phyloP scores from a whole-genome alignment of 2,329 filamentous ascomycete species.

The Alternaria sp. region DNA sequence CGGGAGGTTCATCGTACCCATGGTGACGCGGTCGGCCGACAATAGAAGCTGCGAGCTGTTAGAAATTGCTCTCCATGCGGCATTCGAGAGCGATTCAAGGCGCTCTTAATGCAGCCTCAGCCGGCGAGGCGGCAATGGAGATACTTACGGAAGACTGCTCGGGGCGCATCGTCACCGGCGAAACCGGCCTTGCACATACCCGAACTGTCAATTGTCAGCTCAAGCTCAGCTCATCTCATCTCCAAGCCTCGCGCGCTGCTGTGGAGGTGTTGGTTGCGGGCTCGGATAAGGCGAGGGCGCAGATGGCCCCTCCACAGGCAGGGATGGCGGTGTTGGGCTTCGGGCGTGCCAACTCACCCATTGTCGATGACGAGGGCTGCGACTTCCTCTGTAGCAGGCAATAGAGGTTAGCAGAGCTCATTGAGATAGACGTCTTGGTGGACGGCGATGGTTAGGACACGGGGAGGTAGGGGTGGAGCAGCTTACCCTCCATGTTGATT shows the following conservation, averaged over 20 bases:
- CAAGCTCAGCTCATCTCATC: constrained; percentile 40
- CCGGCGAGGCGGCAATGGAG: constrained; percentile 20
- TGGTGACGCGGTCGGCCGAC: constrained; percentile 99
- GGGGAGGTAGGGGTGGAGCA: constrained; percentile 51
- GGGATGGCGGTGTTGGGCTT: constrained; percentile 48
- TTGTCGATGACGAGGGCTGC: constrained; percentile 99
- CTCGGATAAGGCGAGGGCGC: constrained; percentile 35
- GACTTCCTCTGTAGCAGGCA: constrained; percentile 84
- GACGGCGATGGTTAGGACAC: constrained; percentile 29
- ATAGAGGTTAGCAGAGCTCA: constrained; percentile 49
- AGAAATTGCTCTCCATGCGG: constrained; percentile 36
- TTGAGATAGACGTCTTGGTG: constrained; percentile 39
- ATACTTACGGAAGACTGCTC: constrained; percentile 99
- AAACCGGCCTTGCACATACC: constrained; percentile 99
- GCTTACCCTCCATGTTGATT: constrained; percentile 73
- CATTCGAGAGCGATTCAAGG: constrained; percentile 8
- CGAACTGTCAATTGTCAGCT: constrained; percentile 72
- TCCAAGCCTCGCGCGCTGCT: constrained; percentile 34
- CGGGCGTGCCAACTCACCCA: constrained; percentile 78
- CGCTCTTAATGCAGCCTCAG: constrained; percentile 25
- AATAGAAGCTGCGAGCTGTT: constrained; percentile 79
- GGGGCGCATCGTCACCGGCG: constrained; percentile 99
- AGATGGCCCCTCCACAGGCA: constrained; percentile 51
- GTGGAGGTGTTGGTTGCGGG: constrained; percentile 33
- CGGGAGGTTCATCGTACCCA: constrained; percentile 74